Evolutionary conservation across 352 stramenopile species (phyloP), one percentile per base, ranked within the genome.

Genomic region (Blastocystis sp.): DNA sequence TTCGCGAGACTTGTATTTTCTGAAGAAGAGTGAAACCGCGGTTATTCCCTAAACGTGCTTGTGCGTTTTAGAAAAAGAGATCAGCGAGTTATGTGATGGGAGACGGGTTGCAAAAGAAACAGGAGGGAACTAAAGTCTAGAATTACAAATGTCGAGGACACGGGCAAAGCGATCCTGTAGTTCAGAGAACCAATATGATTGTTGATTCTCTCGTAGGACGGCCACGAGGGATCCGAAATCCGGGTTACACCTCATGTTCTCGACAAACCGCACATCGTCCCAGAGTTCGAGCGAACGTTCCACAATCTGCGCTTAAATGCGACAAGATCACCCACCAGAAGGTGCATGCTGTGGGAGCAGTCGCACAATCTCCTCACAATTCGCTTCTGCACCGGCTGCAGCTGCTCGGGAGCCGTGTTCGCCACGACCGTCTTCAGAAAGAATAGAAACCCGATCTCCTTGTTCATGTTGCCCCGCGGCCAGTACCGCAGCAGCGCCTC

Each of bases 371-470:
- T 66, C 74, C 43, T 41, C 1, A 45, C 10, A n/a, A 84, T 67
- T 1, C 21, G 45, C 41, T 28, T 21, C 34, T 28, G 34, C 14
- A 84, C 60, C 2, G n/a, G 38, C 1, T 14, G 59, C n/a, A 84
- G 61, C 11, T 59, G 28, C 2, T 2, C 11, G 17, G 56, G 28
- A 9, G 59, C 2, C 5, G 66, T 53, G 19, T 56, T 43, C n/a
- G 41, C 21, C 28, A 67, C 61, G 7, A 66, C 40, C 53, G 41
- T 67, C n/a, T 67, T 40, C 19, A 84, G 61, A 62, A 84, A 28
- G 52, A 84, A 41, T 53, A 84, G 38, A 48, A 84, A 84, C 10
- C 34, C 74, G 61, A 84, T 84, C 56, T 84, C 74, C 74, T 84
- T 84, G 61, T 84, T 84, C n/a, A 84, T 56, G 53, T 84, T 84